Evolutionary conservation across 106 monocot genomes (phyloP), one percentile per base, ranked within the genome.

Genomic region (Acanthochlamys bracteata): DNA sequence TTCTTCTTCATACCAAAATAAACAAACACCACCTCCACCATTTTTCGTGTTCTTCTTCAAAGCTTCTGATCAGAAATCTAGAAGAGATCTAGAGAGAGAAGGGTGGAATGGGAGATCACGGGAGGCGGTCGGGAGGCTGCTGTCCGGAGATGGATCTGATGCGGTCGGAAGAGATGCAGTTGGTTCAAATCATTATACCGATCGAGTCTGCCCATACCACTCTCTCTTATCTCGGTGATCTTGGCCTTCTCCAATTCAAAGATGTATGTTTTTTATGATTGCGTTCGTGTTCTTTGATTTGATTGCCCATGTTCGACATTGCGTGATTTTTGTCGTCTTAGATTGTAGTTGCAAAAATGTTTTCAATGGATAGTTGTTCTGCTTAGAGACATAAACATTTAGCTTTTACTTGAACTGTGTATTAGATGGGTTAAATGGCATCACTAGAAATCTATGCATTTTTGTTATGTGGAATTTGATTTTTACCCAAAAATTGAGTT

Each of bases 91-190:
- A 17, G 17, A 49, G 49, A 49, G 55, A 55, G 55, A 55, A 19
- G 20, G 55, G 20, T 15, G 20, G 55, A 21, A 80, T 79, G 73
- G 77, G 59, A 49, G 63, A 62, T 55, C 22, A 16, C 24, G 26
- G 54, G 23, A 57, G 64, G 33, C 54, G 60, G 45, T 24, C 51
- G 4, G 82, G 85, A 4, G 78, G 73, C 17, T 87, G 90, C 73
- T 90, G 90, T 69, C 95, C 95, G 58, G 21, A 82, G 45, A 78
- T 95, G 95, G 90, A 90, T 82, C 90, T 95, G 66, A 73, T 95
- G 78, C 79, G 95, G 64, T 95, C 95, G 64, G 90, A 95, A 82
- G 62, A 76, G 68, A 95, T 95, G 95, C 90, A 90, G 69, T 84
- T 95, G 17, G 89, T 95, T 39, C 95, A 90, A 86, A 57, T 95